Conservation (phyloP, 176 grass and related monocot genomes). For the Oryza coarctata region DNA sequence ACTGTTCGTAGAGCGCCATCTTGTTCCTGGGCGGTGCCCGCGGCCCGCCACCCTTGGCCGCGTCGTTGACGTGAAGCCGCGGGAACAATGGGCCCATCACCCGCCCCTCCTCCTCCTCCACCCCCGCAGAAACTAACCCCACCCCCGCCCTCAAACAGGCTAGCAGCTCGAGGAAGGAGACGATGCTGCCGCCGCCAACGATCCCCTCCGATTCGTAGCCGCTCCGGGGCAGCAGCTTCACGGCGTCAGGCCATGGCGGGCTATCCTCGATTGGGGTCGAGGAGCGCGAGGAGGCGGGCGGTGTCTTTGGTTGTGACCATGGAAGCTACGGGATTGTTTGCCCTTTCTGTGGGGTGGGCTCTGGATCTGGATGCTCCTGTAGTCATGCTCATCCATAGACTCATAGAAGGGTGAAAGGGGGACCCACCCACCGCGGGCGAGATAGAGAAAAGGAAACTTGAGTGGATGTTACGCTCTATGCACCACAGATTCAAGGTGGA, state of each 20-base stretch:
- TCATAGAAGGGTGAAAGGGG: too few relatives aligned
- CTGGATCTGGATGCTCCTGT: background rate
- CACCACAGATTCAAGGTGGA: too few relatives aligned
- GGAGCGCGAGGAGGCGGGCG: too few relatives aligned
- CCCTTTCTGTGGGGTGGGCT: background rate
- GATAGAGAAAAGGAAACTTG: background rate
- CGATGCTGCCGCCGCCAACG: too few relatives aligned
- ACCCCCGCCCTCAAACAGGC: too few relatives aligned
- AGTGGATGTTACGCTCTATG: too few relatives aligned
- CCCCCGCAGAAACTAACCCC: background rate
- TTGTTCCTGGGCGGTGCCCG: conserved; percentile 91
- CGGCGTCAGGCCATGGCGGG: background rate
- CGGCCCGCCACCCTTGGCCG: conserved; percentile 63
- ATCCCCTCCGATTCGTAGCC: too few relatives aligned
- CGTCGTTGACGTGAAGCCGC: conserved; percentile 86
- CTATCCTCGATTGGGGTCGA: too few relatives aligned
- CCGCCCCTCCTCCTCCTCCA: conserved; percentile 14
- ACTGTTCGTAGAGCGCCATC: conserved; percentile 97
- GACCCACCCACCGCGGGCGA: background rate
- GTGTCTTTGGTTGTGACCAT: too few relatives aligned
- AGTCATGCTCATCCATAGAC: background rate
- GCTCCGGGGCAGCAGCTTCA: too few relatives aligned
- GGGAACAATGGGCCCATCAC: conserved; percentile 78
- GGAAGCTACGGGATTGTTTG: background rate
- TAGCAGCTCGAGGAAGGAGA: too few relatives aligned